Evolutionary conservation across 179 eudicot species (phyloP).

Genomic region (Silene vulgaris): DNA sequence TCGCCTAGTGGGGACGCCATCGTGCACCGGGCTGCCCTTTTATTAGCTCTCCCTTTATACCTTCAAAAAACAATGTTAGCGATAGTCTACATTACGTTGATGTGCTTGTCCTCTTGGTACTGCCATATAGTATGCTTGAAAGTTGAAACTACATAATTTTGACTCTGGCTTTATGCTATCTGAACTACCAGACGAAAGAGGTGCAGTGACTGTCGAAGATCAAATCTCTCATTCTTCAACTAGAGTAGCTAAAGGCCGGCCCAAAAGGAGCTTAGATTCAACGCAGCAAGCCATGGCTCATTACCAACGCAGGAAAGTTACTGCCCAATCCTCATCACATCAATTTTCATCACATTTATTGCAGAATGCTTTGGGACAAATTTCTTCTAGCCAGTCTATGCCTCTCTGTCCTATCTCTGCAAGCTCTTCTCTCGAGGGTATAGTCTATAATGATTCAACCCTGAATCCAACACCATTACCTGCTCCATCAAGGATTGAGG

Average conservation of each 20-base stretch:
- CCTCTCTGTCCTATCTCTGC: constrained; percentile 13
- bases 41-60: no score
- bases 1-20: no score
- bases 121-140: no score
- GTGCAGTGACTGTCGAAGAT: not conserved
- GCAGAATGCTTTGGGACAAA: constrained; percentile 21
- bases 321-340: constrained; percentile 9
- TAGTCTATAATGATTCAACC: constrained; percentile 6
- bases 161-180: constrained; percentile 8
- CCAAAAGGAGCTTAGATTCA: constrained; percentile 20
- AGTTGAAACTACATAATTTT: no score
- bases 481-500: not conserved
- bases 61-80: no score
- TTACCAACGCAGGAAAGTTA: constrained; percentile 20
- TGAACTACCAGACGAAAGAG: constrained; percentile 18
- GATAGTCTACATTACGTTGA: no score
- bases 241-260: not conserved
- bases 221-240: constrained; percentile 16
- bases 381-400: not conserved
- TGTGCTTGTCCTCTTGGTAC: no score
- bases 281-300: constrained; percentile 4
- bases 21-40: no score
- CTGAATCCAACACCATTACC: not conserved
- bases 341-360: constrained; percentile 19
- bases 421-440: constrained; percentile 10